Evolutionary conservation across 257 asterid genomes (phyloP).

Genomic region (Solanum piurae): DNA sequence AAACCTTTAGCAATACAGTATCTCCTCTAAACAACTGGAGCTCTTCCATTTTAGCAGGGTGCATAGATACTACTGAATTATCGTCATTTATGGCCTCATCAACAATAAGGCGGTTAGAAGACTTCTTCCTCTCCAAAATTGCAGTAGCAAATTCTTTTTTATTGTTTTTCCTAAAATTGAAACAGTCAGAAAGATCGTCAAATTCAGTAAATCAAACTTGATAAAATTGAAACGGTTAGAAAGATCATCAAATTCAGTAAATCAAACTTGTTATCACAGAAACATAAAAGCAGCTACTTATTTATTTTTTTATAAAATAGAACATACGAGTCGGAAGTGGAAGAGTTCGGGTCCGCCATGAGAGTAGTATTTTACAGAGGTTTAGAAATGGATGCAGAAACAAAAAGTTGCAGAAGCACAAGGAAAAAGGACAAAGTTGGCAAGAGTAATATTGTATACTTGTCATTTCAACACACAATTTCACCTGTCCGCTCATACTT

Average conservation of each 20-base stretch:
- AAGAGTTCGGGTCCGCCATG: background rate
- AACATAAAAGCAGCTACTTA: background rate
- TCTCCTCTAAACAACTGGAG: conserved; percentile 86
- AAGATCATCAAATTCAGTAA: background rate
- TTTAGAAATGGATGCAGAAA: background rate
- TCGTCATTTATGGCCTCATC: conserved; percentile 82
- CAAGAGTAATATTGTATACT: background rate
- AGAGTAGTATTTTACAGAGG: background rate
- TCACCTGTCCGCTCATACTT: background rate
- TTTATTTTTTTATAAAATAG: background rate
- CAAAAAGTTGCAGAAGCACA: background rate
- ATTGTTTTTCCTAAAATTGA: conserved; percentile 47
- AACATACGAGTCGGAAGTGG: background rate
- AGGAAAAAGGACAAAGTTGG: background rate
- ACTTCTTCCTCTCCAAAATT: conserved; percentile 75
- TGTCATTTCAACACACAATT: background rate
- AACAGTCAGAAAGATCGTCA: background rate
- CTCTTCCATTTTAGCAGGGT: conserved; percentile 80
- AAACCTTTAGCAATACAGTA: conserved; percentile 73
- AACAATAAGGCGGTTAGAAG: conserved; percentile 67
- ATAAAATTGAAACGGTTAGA: background rate
- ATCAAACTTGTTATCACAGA: background rate
- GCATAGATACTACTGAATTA: conserved; percentile 69
- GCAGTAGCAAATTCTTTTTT: conserved; percentile 82
- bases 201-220: too few relatives aligned